A percentile compares a stretch with the other conserved stretches of the same genome.
phyloP scores from a whole-genome alignment of 805 yeast species.

The Ogataea angusta region DNA sequence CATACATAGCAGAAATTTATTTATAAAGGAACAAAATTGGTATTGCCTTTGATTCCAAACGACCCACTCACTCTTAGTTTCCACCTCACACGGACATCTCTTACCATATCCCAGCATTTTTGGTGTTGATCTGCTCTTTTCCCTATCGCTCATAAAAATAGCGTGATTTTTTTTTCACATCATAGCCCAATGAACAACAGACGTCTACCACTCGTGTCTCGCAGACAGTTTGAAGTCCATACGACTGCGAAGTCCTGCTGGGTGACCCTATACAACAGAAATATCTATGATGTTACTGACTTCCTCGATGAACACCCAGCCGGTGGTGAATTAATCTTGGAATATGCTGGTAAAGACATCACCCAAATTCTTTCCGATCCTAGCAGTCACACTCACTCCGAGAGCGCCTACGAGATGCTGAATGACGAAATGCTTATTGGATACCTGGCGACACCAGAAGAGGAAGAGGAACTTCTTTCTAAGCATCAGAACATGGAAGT shows the following conservation, averaged over 20 bases:
- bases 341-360: conserved; percentile 57
- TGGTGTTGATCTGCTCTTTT: background rate
- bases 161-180: conserved; percentile 6
- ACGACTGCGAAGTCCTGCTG: conserved; percentile 57
- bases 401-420: conserved; percentile 82
- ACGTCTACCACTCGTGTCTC: conserved; percentile 58
- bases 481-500: conserved; percentile 54
- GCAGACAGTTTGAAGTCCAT: conserved; percentile 51
- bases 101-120: background rate
- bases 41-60: background rate
- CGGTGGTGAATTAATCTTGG: conserved; percentile 55
- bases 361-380: conserved; percentile 76
- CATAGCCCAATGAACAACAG: conserved; percentile 2
- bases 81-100: background rate
- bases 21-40: background rate
- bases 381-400: conserved; percentile 74
- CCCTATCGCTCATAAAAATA: background rate
- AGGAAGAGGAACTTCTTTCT: conserved; percentile 62
- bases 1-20: background rate
- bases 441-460: conserved; percentile 75
- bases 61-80: background rate
- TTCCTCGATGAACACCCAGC: conserved; percentile 74
- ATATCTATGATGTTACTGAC: conserved; percentile 77
- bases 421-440: conserved; percentile 84
- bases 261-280: conserved; percentile 78